phyloP scores from a whole-genome alignment of 495 filamentous ascomycete genomes.

The Penicillium chermesinum region DNA sequence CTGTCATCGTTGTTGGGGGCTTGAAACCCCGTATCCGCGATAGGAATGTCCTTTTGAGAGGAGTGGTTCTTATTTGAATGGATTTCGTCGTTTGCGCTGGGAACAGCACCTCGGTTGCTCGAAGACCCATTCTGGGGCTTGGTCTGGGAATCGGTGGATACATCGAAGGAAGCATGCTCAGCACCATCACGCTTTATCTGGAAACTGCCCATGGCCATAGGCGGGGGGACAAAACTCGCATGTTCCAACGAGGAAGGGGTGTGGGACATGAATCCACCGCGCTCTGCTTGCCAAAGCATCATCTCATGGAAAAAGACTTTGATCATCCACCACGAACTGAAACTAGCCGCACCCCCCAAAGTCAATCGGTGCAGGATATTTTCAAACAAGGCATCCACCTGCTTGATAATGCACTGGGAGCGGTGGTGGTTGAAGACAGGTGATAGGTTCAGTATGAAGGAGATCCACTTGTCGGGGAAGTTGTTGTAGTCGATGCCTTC shows the following conservation, averaged over 20 bases:
- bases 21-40: conserved; percentile 32
- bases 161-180: conserved; percentile 10
- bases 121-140: conserved; percentile 6
- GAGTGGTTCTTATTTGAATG: conserved; percentile 13
- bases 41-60: conserved; percentile 18
- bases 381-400: conserved; percentile 43
- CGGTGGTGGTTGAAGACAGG: conserved; percentile 66
- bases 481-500: conserved; percentile 52
- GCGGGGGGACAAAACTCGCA: conserved; percentile 31
- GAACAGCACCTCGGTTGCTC: conserved; percentile 8
- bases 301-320: conserved; percentile 97
- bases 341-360: conserved; percentile 74
- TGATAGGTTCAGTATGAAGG: conserved; percentile 72
- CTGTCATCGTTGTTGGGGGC: conserved; percentile 43
- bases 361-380: conserved; percentile 52
- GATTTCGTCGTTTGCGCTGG: conserved; percentile 13
- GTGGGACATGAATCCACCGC: conserved; percentile 82
- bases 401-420: conserved; percentile 50
- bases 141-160: conserved; percentile 6
- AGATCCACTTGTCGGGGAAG: conserved; percentile 80
- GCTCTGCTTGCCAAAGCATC: conserved; percentile 85
- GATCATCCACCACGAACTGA: conserved; percentile 96
- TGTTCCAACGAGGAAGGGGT: conserved; percentile 41
- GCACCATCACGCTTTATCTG: conserved; percentile 17
- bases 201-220: conserved; percentile 18